Base-by-base conservation (phyloP, 306 rosid species). In the Ammopiptanthus mongolicus region DNA sequence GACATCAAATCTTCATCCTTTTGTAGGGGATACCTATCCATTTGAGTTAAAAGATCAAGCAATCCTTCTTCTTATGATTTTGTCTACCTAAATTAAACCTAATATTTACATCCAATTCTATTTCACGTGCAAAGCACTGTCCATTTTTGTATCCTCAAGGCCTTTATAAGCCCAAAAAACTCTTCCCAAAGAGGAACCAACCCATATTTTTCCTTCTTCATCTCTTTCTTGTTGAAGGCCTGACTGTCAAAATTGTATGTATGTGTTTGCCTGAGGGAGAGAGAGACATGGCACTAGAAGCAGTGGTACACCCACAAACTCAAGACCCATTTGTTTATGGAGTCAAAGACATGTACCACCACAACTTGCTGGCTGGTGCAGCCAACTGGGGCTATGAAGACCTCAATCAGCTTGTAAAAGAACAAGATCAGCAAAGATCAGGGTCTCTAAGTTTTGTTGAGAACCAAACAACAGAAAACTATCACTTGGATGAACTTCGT, bases 261-360 rank as follows among this genome's bases (percentile, higher is more conserved):
- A 75, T 83, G 82, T 65, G 86, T 65, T 62, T 76, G 18, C 50
- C 76, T 3, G 75, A 61, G 25, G 33, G 46, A 42, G 53, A 70
- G 65, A 64, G 50, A 74, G 46, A 9, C 12, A 93, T 95, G 97
- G 97, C 96, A 42, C 88, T 95, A 0, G 96, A 95, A 17, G 92
- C 99, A 39, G 97, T 95, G 31, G 96, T 90, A 15, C 90, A 71
- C 33, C 89, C 95, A 60, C 97, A 86, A 83, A 8, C 58, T 42
- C 78, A 81, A 69, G 91, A 89, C 71, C 96, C 91, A 10, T 84
- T 90, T 57, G 51, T 33, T 46, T 84, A 65, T 74, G 81, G 83
- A 13, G 36, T 79, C 81, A 93, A 84, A 83, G 97, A 91, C 19
- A 78, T 85, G 5, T 91, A 81, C 89, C 78, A 37, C 87, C 80